Percentiles rank a stretch among this genome's conserved stretches.
Conservation (phyloP, 1,139 yeast species). For the Eremothecium coryli region DNA sequence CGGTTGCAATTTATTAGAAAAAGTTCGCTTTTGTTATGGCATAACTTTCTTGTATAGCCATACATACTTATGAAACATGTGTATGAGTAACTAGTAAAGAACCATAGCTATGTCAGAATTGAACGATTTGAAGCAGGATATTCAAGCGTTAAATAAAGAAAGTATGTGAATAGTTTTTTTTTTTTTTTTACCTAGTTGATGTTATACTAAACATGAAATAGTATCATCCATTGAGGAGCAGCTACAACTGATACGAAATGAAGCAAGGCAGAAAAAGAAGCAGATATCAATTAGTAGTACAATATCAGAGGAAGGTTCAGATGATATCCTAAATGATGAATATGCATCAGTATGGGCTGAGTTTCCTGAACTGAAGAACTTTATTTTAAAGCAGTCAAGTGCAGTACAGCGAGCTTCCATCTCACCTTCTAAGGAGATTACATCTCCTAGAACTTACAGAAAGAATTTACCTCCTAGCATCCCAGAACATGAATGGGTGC, state of each 20-base stretch:
- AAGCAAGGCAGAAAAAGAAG: background rate
- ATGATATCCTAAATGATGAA: background rate
- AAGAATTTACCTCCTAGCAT: no score
- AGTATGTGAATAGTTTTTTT: conserved; percentile 15
- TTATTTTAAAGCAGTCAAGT: background rate
- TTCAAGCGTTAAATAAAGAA: conserved; percentile 22
- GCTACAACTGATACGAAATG: conserved; percentile 1
- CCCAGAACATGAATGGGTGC: conserved; percentile 2
- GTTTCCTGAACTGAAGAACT: background rate
- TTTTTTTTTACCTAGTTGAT: background rate
- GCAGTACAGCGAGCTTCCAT: no score
- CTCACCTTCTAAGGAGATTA: no score
- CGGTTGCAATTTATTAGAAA: background rate
- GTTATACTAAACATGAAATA: background rate
- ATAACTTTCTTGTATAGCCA: background rate
- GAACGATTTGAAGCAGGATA: conserved; percentile 24
- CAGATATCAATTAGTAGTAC: background rate
- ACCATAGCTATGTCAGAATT: conserved; percentile 18
- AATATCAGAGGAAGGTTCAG: no score
- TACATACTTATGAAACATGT: no score
- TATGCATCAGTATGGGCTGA: conserved; percentile 2
- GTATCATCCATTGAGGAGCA: conserved; percentile 5
- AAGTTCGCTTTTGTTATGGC: background rate
- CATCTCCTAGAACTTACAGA: conserved; percentile 89
- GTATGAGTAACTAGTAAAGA: no score